Conservation (phyloP, 257 asterid species). For the Pogostemon cablin region DNA sequence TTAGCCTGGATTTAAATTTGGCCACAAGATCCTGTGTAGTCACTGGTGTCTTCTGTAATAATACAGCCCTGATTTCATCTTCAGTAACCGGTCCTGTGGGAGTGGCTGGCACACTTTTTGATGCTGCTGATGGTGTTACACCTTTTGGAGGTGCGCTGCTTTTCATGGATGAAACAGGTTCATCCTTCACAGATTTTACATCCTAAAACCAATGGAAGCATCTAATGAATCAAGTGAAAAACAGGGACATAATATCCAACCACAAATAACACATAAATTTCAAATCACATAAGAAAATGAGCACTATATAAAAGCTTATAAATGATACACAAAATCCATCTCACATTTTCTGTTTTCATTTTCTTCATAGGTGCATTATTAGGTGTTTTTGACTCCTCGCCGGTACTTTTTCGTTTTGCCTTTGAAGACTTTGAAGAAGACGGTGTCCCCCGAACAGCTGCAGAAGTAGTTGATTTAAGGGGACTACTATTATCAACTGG, state of each 20-base stretch:
- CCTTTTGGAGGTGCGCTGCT: constrained; percentile 52
- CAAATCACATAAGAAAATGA: not conserved
- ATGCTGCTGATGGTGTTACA: constrained; percentile 49
- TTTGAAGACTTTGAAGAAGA: constrained; percentile 70
- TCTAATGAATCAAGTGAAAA: not conserved
- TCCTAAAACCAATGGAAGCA: constrained; percentile 49
- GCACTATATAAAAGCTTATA: not conserved
- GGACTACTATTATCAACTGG: constrained; percentile 71
- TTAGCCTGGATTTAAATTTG: constrained; percentile 83
- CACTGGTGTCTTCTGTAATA: constrained; percentile 63
- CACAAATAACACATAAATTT: not conserved
- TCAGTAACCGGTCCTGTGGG: constrained; percentile 83
- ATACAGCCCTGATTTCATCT: constrained; percentile 85
- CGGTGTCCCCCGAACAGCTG: constrained; percentile 68
- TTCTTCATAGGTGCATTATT: constrained; percentile 74
- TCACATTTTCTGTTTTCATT: constrained; percentile 76
- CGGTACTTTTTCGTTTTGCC: constrained; percentile 72
- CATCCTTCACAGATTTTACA: constrained; percentile 63
- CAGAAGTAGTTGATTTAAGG: constrained; percentile 55
- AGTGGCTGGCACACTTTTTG: constrained; percentile 51
- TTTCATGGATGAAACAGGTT: constrained; percentile 52
- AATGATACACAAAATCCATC: constrained; percentile 25
- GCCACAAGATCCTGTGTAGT: constrained; percentile 94
- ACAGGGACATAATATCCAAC: not conserved
- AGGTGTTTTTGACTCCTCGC: constrained; percentile 71